A percentile compares a stretch with the other conserved stretches of the same genome.
These are phyloP conservation scores for Curvularia hawaiiensis DNA, from an alignment of 2,329 filamentous ascomycete genomes.

Conservation along the genomic window DNA sequence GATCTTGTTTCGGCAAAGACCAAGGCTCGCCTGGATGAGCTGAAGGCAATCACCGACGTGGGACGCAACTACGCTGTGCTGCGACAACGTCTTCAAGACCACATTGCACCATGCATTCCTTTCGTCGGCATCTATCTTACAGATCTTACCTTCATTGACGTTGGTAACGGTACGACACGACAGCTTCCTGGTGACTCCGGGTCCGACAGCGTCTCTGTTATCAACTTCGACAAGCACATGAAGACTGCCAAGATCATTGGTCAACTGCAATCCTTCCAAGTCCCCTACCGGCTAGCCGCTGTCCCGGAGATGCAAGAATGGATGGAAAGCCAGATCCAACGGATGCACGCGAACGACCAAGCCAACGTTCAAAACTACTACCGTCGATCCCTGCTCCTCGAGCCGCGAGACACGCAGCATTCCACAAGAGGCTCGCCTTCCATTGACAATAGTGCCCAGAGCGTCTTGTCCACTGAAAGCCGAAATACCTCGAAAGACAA, in stretches of 20 bases:
- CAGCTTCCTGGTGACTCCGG: conserved; percentile 66
- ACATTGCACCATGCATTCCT: conserved; percentile 89
- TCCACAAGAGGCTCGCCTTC: conserved; percentile 33
- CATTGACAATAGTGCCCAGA: conserved; percentile 33
- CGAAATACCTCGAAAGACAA: conserved; percentile 42
- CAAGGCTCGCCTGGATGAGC: conserved; percentile 75
- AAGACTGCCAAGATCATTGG: conserved; percentile 95
- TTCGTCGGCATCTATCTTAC: conserved; percentile 97
- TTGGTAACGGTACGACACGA: conserved; percentile 86
- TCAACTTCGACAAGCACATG: conserved; percentile 98
- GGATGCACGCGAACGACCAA: conserved; percentile 70
- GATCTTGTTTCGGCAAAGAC: conserved; percentile 84
- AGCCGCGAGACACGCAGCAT: conserved; percentile 67
- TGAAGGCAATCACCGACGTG: conserved; percentile 86
- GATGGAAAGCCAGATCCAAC: conserved; percentile 80
- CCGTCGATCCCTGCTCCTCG: conserved; percentile 81
- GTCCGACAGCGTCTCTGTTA: conserved; percentile 74
- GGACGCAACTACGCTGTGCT: conserved; percentile 90
- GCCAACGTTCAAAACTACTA: conserved; percentile 72
- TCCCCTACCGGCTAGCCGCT: conserved; percentile 83
- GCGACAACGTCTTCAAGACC: conserved; percentile 79
- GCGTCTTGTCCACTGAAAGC: conserved; percentile 35
- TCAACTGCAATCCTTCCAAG: conserved; percentile 94
- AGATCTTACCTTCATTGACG: conserved; percentile 93
- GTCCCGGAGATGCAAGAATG: conserved; percentile 91